Percentiles rank a stretch among this genome's conserved stretches.
These are phyloP conservation scores for Lentinula boryana DNA, from an alignment of 768 basidiomycete species.

Conservation along the genomic window DNA sequence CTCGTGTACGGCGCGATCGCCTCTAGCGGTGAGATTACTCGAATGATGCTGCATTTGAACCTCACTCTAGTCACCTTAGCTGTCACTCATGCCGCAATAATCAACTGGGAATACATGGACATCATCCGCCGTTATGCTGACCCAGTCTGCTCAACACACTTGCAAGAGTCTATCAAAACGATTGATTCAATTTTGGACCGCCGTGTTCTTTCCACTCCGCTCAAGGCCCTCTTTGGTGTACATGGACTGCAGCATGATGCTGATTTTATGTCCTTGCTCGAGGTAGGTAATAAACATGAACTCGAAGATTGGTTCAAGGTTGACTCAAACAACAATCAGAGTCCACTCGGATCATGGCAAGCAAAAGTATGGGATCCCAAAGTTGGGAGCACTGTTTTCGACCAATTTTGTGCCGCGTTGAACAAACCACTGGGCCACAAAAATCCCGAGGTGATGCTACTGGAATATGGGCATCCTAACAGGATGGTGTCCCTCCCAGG, in stretches of 20 bases:
- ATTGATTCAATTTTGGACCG: constrained; percentile 58
- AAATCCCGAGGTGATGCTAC: constrained; percentile 20
- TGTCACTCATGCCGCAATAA: constrained; percentile 79
- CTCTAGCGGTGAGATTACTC: constrained; percentile 53
- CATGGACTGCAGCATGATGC: constrained; percentile 60
- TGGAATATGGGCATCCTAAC: constrained; percentile 43
- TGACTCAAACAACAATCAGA: constrained; percentile 21
- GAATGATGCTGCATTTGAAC: neutral
- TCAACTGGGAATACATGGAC: constrained; percentile 88
- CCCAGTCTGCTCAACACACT: constrained; percentile 49
- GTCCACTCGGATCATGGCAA: constrained; percentile 74
- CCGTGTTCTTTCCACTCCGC: constrained; percentile 35
- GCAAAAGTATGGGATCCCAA: constrained; percentile 81
- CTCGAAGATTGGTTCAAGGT: constrained; percentile 2
- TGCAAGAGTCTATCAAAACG: constrained; percentile 49
- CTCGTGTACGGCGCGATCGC: constrained; percentile 89
- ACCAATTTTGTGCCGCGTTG: constrained; percentile 61
- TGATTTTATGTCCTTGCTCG: constrained; percentile 69
- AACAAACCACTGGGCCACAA: constrained; percentile 33
- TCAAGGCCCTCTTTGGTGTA: constrained; percentile 80
- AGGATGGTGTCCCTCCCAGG: constrained; percentile 42
- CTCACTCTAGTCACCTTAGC: constrained; percentile 28
- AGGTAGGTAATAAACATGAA: constrained; percentile 30
- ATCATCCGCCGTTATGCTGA: constrained; percentile 69
- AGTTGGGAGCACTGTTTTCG: constrained; percentile 56